Evolutionary conservation across 768 basidiomycete species (phyloP), one percentile per base, ranked within the genome.

Genomic region (Butyriboletus loyo): DNA sequence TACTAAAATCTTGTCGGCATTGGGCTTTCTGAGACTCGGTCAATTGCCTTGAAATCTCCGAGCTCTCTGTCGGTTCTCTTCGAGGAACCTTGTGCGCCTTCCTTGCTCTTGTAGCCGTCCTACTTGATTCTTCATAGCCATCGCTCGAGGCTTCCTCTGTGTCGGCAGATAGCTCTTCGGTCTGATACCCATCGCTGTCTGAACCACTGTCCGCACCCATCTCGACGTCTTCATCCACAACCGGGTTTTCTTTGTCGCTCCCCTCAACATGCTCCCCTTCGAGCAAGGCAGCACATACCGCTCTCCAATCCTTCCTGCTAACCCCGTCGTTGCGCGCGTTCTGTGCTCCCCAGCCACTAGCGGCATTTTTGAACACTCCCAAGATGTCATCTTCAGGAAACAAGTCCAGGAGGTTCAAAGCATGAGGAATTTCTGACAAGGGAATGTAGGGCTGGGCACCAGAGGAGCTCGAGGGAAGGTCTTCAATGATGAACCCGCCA

Each of bases 201-300:
- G 61, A 71, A 10, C 64, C 70, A 38, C 66, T 65, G 19, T 67
- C 66, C 7, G 46, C 35, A 7, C 17, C 53, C 51, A 50, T 60
- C 44, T 60, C 65, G n/a, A 55, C 22, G 17, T 60, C 59, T 50
- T 66, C 60, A 35, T 46, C 59, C 21, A 22, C 55, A 14, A 28
- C 37, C 25, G 17, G 48, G 22, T 46, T 28, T 46, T 54, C 58
- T 42, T 50, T 59, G 25, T 44, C 55, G 32, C 60, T 65, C 35
- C 66, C 70, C 21, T 66, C 69, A 3, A 3, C 19, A 15, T 66
- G 59, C 21, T 64, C 68, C 40, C 70, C 72, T 53, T 83, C 85
- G 5, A 92, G 73, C 13, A 93, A 72, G 5, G 86, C 86, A 10
- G 85, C 83, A 64, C 90, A 92, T 5, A 93, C 86, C 13, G 87